Percentiles rank a stretch among this genome's conserved stretches.
Conservation (phyloP, 1,284 basidiomycete species). For the Cryptococcus depauperatus region DNA sequence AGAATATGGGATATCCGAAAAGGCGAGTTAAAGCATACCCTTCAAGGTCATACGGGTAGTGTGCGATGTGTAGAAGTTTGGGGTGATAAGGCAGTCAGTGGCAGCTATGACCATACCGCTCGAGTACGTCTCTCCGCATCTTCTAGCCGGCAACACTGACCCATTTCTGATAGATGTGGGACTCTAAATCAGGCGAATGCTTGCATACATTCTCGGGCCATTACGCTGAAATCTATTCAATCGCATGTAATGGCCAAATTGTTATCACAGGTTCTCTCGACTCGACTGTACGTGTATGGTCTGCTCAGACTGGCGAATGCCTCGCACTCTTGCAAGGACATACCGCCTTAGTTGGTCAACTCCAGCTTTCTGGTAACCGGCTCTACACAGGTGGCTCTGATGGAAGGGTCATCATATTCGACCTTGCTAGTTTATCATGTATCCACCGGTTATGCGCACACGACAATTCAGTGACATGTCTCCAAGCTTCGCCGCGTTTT, state of each 20-base stretch:
- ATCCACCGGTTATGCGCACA: conserved; percentile 55
- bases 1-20: conserved; percentile 89
- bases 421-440: conserved; percentile 54
- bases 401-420: conserved; percentile 85
- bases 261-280: conserved; percentile 85
- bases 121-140: conserved; percentile 15
- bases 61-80: conserved; percentile 72
- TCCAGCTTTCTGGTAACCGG: conserved; percentile 67
- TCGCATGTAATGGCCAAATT: conserved; percentile 80
- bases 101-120: conserved; percentile 29
- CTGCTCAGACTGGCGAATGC: conserved; percentile 67
- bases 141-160: background rate
- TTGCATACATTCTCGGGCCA: conserved; percentile 81
- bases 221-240: conserved; percentile 83
- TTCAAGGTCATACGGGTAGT: conserved; percentile 72
- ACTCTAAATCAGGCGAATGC: conserved; percentile 76
- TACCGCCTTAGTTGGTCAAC: conserved; percentile 85
- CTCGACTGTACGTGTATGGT: conserved; percentile 85
- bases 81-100: conserved; percentile 26
- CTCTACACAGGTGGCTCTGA: conserved; percentile 90
- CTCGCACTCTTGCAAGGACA: conserved; percentile 84
- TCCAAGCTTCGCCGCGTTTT: conserved; percentile 79
- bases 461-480: conserved; percentile 80
- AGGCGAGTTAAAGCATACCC: conserved; percentile 60
- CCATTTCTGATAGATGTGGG: conserved; percentile 57